Conservation (phyloP, 345 rosid species). For the Populus deltoides region DNA sequence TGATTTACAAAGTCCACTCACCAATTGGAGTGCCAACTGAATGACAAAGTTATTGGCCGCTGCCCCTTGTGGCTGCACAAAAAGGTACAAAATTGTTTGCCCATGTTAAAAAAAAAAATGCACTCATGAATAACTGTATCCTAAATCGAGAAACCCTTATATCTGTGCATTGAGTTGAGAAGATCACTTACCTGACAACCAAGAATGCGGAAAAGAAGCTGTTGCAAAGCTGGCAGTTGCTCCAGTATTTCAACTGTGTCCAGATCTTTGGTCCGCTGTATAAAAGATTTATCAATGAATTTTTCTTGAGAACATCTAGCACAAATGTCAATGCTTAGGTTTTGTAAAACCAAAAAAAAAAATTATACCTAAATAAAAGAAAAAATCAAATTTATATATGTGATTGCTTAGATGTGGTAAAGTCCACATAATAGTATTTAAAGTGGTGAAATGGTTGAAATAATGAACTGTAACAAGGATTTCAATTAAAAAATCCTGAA, state of each 20-base stretch:
- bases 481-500: background rate
- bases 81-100: constrained; percentile 19
- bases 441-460: background rate
- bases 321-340: background rate
- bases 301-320: background rate
- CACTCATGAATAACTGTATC: background rate
- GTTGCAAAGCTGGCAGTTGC: constrained; percentile 88
- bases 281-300: background rate
- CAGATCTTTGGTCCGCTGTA: constrained; percentile 87
- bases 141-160: background rate
- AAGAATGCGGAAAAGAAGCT: constrained; percentile 88
- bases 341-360: background rate
- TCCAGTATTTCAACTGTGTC: constrained; percentile 84
- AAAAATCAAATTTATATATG: background rate
- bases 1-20: constrained; percentile 36
- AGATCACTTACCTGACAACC: constrained; percentile 68
- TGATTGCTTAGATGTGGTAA: background rate
- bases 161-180: background rate
- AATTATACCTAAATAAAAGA: background rate
- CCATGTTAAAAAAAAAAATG: background rate
- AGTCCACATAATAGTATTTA: background rate
- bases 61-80: constrained; percentile 88
- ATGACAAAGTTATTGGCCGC: constrained; percentile 76
- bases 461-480: background rate
- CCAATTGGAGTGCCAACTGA: constrained; percentile 85